A percentile compares a stretch with the other conserved stretches of the same genome.
phyloP scores from a whole-genome alignment of 1,284 basidiomycete species.

The Apiotrichum siamense region DNA sequence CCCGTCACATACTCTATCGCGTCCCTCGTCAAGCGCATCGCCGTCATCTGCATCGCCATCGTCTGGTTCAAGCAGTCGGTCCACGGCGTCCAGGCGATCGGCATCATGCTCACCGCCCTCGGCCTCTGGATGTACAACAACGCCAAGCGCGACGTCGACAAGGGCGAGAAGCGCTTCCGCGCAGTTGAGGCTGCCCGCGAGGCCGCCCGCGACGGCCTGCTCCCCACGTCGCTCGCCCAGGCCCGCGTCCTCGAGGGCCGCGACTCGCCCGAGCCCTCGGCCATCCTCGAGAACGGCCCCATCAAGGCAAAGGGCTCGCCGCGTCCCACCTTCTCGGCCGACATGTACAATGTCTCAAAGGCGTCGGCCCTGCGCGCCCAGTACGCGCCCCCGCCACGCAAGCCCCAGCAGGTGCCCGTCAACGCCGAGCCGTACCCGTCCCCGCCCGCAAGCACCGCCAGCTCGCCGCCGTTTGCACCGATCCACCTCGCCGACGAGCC shows the following conservation, averaged over 20 bases:
- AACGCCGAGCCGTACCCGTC: slow-evolving; percentile 29
- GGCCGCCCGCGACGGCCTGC: slow-evolving; percentile 51
- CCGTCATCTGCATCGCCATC: slow-evolving; percentile 95
- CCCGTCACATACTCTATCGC: slow-evolving; percentile 99
- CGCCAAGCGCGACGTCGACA: slow-evolving; percentile 86
- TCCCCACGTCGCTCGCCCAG: slow-evolving; percentile 38
- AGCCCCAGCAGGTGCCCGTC: slow-evolving; percentile 9
- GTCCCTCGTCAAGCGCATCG: slow-evolving; percentile 93
- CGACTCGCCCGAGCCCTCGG: neutral
- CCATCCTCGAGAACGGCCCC: slow-evolving; percentile 12
- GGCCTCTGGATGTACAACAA: slow-evolving; percentile 96
- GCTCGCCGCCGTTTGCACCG: slow-evolving; percentile 26
- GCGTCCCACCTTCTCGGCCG: slow-evolving; percentile 25
- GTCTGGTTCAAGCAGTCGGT: slow-evolving; percentile 91
- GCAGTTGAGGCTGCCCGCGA: slow-evolving; percentile 66
- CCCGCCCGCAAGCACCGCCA: slow-evolving; percentile 34
- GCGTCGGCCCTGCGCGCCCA: slow-evolving; percentile 27
- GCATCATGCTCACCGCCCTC: slow-evolving; percentile 81
- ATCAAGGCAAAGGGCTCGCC: slow-evolving; percentile 32
- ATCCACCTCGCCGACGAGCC: slow-evolving; percentile 2
- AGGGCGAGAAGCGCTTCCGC: slow-evolving; percentile 79
- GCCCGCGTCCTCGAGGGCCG: slow-evolving; percentile 33
- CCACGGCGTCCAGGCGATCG: slow-evolving; percentile 72
- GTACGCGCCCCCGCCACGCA: slow-evolving; percentile 8
- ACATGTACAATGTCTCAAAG: slow-evolving; percentile 19